Conservation (phyloP, 495 filamentous ascomycete genomes). For the Niebla homalea region DNA sequence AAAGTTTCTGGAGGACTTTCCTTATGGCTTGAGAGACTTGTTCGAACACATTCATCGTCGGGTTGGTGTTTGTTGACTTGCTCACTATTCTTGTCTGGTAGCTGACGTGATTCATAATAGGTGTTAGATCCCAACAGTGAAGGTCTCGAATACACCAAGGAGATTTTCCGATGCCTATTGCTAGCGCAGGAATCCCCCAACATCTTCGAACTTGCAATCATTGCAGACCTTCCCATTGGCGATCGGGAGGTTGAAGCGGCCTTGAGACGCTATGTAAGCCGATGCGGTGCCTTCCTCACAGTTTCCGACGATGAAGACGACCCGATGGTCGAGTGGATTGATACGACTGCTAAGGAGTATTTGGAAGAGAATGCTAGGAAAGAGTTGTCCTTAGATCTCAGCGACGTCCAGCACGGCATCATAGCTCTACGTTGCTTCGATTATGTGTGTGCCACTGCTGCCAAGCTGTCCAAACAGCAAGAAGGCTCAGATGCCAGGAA, state of each 20-base stretch:
- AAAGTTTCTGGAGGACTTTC: constrained; percentile 10
- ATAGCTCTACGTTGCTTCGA: constrained; percentile 10
- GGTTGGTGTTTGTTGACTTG: neutral
- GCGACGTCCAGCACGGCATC: constrained; percentile 11
- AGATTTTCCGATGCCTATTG: constrained; percentile 8
- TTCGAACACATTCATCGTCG: constrained; percentile 7
- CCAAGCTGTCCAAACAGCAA: neutral
- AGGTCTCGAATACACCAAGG: constrained; percentile 11
- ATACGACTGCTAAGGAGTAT: constrained; percentile 7
- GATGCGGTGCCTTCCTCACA: constrained; percentile 10
- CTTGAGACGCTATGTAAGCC: constrained; percentile 5
- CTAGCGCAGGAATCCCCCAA: constrained; percentile 5
- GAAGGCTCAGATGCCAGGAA: neutral
- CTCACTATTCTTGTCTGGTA: neutral
- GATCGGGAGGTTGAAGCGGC: neutral
- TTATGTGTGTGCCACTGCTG: neutral
- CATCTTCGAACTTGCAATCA: constrained; percentile 6
- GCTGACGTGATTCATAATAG: constrained; percentile 3
- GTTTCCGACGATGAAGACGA: neutral
- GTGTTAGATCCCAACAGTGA: constrained; percentile 7
- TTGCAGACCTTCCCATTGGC: constrained; percentile 6
- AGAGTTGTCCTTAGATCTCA: constrained; percentile 6
- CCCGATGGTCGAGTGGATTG: constrained; percentile 10
- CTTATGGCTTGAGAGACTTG: constrained; percentile 10
- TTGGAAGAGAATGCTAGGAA: constrained; percentile 7